Base-by-base conservation (phyloP, 352 stramenopile genomes). In the Globisporangium viniferum region DNA sequence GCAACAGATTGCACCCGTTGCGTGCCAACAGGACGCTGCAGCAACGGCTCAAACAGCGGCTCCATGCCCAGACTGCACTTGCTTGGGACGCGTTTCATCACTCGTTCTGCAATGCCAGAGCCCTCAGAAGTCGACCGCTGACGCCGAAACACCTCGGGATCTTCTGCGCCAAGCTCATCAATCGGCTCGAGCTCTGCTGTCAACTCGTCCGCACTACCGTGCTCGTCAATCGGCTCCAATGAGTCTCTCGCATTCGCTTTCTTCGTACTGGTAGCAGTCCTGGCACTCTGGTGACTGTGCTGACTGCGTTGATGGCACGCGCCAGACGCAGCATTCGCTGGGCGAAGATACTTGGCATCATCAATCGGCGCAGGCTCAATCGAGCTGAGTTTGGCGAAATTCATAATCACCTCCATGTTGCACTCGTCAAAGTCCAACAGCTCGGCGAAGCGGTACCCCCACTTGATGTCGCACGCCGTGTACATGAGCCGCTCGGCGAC, bases 401-500 rank as follows among this genome's bases (percentile, higher is more conserved):
- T 81, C 82, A 95, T 91, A 49, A 90, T 78, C 9, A 93, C 79
- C 58, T 91, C 78, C 8, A 78, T 71, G 67, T 86, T 82, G 36
- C 57, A 59, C 63, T 91, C 80, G 41, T 92, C 79, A 54, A 94
- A 94, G 31, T 91, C 75, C 6, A 95, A 53, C 35, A 95, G 69
- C 39, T 92, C 81, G 0, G 82, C 76, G 66, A 95, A 95, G 31
- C 84, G 82, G 41, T 81, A 93, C 2, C 85, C 85, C 81, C 81
- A 91, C 62, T 76, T 78, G 31, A 95, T 62, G 62, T 90, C 81
- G 27, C 79, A 70, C 18, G 80, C 73, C 15, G 85, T 91, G 70
- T 95, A 95, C 27, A 84, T 86, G 59, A 87, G 85, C n/a, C 86
- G 79, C 66, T 95, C 84, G 0, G 84, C 77, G n/a, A 95, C 82